Conservation (phyloP, 306 rosid species). For the Castanea mollissima region DNA sequence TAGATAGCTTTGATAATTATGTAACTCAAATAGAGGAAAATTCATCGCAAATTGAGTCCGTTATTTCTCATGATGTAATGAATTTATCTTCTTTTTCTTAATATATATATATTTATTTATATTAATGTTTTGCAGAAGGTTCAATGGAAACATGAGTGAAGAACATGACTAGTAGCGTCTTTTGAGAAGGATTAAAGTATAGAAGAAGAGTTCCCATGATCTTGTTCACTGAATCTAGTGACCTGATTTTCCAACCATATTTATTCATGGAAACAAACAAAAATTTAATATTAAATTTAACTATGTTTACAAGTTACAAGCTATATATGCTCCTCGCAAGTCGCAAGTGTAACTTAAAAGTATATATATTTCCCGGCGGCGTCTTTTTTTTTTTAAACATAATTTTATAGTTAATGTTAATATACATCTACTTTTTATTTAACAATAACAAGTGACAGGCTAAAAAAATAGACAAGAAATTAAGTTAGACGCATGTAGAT, state of each 20-base stretch:
- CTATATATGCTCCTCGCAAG: background rate
- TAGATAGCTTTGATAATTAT: too few relatives aligned
- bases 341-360: background rate
- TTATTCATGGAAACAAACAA: background rate
- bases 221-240: slow-evolving; percentile 13
- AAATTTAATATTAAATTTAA: background rate
- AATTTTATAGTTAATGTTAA: background rate
- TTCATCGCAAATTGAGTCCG: too few relatives aligned
- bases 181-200: slow-evolving; percentile 4
- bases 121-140: background rate
- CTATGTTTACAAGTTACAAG: background rate
- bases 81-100: too few relatives aligned
- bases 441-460: too few relatives aligned
- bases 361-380: background rate
- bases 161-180: slow-evolving; percentile 18
- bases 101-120: background rate
- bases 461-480: too few relatives aligned
- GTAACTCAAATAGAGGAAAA: too few relatives aligned
- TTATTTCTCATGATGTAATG: too few relatives aligned
- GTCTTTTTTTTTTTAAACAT: background rate
- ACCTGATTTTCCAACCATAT: background rate
- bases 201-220: background rate
- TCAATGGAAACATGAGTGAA: background rate
- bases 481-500: too few relatives aligned
- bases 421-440: too few relatives aligned